A percentile compares a stretch with the other conserved stretches of the same genome.
Conservation (phyloP, 441 rosid genomes). For the Metrosideros polymorpha region DNA sequence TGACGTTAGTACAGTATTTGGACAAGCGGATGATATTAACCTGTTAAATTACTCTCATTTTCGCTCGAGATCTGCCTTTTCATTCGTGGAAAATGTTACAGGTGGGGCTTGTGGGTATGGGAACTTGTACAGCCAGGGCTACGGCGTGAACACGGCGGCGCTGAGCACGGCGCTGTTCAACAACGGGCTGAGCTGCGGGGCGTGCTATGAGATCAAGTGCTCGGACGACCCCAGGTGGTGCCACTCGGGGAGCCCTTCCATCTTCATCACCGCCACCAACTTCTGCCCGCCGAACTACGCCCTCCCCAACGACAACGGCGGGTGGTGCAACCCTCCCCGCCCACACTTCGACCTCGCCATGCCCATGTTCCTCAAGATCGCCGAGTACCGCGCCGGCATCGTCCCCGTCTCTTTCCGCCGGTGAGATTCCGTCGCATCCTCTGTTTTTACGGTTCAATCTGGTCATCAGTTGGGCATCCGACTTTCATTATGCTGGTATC, state of each 20-base stretch:
- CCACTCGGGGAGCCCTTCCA: slow-evolving; percentile 14
- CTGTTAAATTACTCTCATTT: not conserved
- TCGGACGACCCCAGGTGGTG: slow-evolving; percentile 10
- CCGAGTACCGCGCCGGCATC: slow-evolving; percentile 15
- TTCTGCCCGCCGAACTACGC: slow-evolving; percentile 15
- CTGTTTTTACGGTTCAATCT: not conserved
- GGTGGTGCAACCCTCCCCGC: slow-evolving; percentile 19
- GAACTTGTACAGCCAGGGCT: slow-evolving; percentile 15
- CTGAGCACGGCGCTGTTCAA: slow-evolving; percentile 16
- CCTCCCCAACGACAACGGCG: slow-evolving; percentile 11
- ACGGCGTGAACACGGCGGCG: slow-evolving; percentile 16
- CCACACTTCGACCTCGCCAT: slow-evolving; percentile 16
- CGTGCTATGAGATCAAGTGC: slow-evolving; percentile 15
- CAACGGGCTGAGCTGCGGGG: slow-evolving; percentile 13
- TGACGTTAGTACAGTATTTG: not conserved
- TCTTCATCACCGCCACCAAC: slow-evolving; percentile 11
- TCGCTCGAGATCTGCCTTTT: not conserved
- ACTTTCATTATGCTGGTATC: not conserved
- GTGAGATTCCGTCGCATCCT: not conserved
- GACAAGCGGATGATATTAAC: not conserved
- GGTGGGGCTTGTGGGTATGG: slow-evolving; percentile 17
- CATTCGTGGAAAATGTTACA: not conserved
- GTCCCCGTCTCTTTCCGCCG: slow-evolving; percentile 14
- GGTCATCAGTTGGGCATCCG: not conserved
- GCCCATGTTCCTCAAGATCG: slow-evolving; percentile 19